Evolutionary conservation across 2,329 filamentous ascomycete genomes (phyloP).

Genomic region (Aspergillus carbonarius): DNA sequence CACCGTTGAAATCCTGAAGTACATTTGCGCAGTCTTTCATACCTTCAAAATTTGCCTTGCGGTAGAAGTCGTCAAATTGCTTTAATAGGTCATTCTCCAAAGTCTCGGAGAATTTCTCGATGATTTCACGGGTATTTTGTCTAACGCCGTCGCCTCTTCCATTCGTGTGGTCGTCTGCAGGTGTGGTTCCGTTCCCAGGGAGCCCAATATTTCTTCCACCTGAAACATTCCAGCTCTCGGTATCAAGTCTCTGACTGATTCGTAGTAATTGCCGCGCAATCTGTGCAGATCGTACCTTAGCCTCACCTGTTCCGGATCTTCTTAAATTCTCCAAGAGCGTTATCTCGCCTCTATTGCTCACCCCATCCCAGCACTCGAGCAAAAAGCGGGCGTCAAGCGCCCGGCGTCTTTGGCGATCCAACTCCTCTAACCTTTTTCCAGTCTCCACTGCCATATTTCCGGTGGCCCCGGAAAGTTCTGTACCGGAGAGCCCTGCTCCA

Average conservation of each 20-base stretch:
- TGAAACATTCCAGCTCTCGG: conserved; percentile 63
- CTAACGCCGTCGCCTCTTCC: conserved; percentile 45
- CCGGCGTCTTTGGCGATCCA: conserved; percentile 85
- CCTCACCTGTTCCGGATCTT: conserved; percentile 79
- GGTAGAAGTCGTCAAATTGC: conserved; percentile 96
- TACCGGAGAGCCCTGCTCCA: conserved; percentile 47
- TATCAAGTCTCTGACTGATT: conserved; percentile 88
- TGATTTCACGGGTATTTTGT: conserved; percentile 75
- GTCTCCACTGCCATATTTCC: conserved; percentile 94
- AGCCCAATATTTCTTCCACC: conserved; percentile 56
- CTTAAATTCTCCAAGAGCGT: conserved; percentile 86
- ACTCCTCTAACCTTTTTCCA: conserved; percentile 86
- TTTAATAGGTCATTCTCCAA: conserved; percentile 92
- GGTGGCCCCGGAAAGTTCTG: conserved; percentile 49
- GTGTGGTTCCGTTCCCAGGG: conserved; percentile 23
- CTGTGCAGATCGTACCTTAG: conserved; percentile 89
- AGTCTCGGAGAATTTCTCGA: conserved; percentile 95
- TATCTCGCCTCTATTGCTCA: conserved; percentile 84
- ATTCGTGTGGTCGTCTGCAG: conserved; percentile 50
- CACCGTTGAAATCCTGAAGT: conserved; percentile 92
- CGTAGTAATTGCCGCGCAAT: conserved; percentile 91
- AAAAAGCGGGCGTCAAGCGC: conserved; percentile 93
- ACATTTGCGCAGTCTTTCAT: conserved; percentile 98
- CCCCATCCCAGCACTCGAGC: conserved; percentile 95
- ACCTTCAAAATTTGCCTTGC: conserved; percentile 91